phyloP scores from a whole-genome alignment of 2,329 filamentous ascomycete genomes.

The Purpureocillium lavendulum region DNA sequence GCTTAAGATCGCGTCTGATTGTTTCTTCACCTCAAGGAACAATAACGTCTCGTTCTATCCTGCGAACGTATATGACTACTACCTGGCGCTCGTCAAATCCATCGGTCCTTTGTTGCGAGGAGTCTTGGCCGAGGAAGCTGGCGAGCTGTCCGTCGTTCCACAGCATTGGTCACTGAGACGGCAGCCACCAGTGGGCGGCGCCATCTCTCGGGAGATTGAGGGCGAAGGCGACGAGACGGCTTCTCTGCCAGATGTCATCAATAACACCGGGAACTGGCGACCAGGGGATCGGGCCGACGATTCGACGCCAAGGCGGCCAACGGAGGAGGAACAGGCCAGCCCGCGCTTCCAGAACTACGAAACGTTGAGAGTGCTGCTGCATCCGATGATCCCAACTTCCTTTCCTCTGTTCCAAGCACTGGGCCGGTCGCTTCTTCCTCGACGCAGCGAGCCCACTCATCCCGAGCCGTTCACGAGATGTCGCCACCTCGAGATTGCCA shows the following conservation, averaged over 20 bases:
- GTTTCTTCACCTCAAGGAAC: slow-evolving; percentile 63
- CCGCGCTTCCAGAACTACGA: slow-evolving; percentile 64
- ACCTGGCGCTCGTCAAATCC: slow-evolving; percentile 62
- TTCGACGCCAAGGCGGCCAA: slow-evolving; percentile 20
- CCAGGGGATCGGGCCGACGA: slow-evolving; percentile 12
- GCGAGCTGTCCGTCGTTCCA: slow-evolving; percentile 66
- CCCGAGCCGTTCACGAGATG: slow-evolving; percentile 52
- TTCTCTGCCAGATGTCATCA: slow-evolving; percentile 23
- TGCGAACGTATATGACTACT: slow-evolving; percentile 80
- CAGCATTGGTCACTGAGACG: slow-evolving; percentile 48
- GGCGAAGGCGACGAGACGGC: slow-evolving; percentile 17
- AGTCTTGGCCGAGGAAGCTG: slow-evolving; percentile 77
- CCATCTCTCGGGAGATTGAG: slow-evolving; percentile 10
- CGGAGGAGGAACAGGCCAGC: slow-evolving; percentile 32
- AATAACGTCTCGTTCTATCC: slow-evolving; percentile 59
- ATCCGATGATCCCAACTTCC: slow-evolving; percentile 70
- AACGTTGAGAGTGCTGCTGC: slow-evolving; percentile 66
- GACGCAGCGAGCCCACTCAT: slow-evolving; percentile 43
- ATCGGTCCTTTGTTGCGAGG: slow-evolving; percentile 72
- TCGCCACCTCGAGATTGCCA: slow-evolving; percentile 47
- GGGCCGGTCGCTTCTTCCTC: slow-evolving; percentile 71
- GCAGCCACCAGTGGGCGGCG: slow-evolving; percentile 16
- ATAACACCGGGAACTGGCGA: slow-evolving; percentile 17
- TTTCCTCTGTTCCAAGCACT: slow-evolving; percentile 79
- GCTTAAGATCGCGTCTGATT: slow-evolving; percentile 64